Evolutionary conservation across 768 basidiomycete species (phyloP).

Genomic region (Phanerochaete sordida): DNA sequence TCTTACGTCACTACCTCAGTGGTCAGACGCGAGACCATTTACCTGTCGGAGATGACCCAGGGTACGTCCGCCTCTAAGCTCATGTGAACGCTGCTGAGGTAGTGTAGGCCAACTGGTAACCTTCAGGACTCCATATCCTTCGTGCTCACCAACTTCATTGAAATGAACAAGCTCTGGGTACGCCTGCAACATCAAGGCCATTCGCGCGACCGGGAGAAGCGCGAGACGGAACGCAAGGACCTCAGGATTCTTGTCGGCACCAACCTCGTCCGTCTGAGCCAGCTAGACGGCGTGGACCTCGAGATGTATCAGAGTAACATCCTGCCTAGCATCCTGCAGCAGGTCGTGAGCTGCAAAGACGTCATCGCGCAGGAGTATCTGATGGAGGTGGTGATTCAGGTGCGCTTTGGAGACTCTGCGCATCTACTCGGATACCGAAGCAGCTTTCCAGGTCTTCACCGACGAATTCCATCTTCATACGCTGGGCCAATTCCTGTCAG

Average conservation of each 20-base stretch:
- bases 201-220: slow-evolving; percentile 94
- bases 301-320: slow-evolving; percentile 86
- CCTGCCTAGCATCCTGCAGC: slow-evolving; percentile 90
- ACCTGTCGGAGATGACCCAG: slow-evolving; percentile 80
- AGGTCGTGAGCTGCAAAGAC: slow-evolving; percentile 98
- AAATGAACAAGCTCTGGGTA: slow-evolving; percentile 99
- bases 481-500: slow-evolving; percentile 93
- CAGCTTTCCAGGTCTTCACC: slow-evolving; percentile 74
- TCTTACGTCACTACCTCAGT: slow-evolving; percentile 93
- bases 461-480: slow-evolving; percentile 98
- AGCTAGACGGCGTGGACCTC: slow-evolving; percentile 94
- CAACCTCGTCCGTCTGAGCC: slow-evolving; percentile 92
- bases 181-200: slow-evolving; percentile 97
- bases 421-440: neutral
- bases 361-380: slow-evolving; percentile 98
- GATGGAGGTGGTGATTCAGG: slow-evolving; percentile 99
- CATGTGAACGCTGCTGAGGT: neutral
- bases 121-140: slow-evolving; percentile 94
- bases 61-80: slow-evolving; percentile 46
- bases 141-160: slow-evolving; percentile 97
- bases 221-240: slow-evolving; percentile 94
- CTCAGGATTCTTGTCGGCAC: slow-evolving; percentile 96
- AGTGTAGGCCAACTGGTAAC: slow-evolving; percentile 75
- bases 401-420: slow-evolving; percentile 26
- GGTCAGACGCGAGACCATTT: slow-evolving; percentile 95